Conservation (phyloP, 2,329 filamentous ascomycete species). For the Sarocladium kiliense region DNA sequence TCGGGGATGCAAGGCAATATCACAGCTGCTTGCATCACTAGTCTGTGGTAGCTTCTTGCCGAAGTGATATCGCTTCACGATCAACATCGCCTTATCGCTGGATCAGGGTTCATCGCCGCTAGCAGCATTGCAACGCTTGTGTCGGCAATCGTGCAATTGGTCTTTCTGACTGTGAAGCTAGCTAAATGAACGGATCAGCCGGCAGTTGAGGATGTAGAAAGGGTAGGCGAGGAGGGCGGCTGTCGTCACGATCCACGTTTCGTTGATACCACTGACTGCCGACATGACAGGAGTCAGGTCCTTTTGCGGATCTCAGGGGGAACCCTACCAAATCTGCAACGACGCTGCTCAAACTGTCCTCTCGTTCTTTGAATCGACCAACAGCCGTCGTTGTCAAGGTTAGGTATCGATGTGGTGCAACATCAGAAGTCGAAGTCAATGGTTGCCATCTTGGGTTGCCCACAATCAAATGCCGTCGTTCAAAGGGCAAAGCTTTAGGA, state of each 20-base stretch:
- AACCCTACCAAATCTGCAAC: no score
- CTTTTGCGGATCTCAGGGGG: no score
- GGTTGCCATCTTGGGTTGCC: no score
- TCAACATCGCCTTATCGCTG: background rate
- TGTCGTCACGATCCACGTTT: background rate
- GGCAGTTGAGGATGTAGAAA: background rate
- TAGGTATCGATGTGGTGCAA: no score
- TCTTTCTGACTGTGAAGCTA: background rate
- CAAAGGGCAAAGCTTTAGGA: no score
- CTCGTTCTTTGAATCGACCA: no score
- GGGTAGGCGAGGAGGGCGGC: background rate
- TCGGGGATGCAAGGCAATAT: background rate
- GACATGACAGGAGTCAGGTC: no score
- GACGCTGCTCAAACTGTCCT: no score
- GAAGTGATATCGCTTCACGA: constrained; percentile 3
- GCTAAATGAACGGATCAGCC: background rate
- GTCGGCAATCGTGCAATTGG: constrained; percentile 1
- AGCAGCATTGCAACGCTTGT: background rate
- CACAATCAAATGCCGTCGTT: no score
- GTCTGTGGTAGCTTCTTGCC: background rate
- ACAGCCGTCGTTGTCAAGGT: no score
- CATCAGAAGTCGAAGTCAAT: no score
- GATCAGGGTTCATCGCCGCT: background rate
- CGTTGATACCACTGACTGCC: background rate
- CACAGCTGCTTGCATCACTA: background rate